phyloP scores from a whole-genome alignment of 306 rosid genomes.

The Ammopiptanthus mongolicus region DNA sequence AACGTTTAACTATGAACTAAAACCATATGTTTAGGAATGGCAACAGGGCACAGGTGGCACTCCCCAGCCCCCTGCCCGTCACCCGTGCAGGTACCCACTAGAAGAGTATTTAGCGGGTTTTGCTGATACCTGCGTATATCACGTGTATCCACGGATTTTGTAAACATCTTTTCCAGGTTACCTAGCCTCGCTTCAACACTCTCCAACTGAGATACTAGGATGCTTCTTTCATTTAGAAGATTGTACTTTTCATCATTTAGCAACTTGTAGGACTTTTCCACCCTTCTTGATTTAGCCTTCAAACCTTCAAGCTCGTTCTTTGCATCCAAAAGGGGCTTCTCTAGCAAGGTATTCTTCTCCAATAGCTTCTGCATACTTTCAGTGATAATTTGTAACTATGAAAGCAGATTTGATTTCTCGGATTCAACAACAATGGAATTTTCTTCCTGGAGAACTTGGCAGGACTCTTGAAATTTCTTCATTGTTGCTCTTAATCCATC shows the following conservation, averaged over 20 bases:
- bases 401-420: constrained; percentile 71
- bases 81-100: too few relatives aligned
- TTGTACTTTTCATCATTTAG: constrained; percentile 65
- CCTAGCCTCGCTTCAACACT: constrained; percentile 64
- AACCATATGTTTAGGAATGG: too few relatives aligned
- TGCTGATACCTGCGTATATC: too few relatives aligned
- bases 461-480: constrained; percentile 60
- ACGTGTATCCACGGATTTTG: too few relatives aligned
- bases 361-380: constrained; percentile 78
- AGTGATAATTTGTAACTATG: constrained; percentile 75
- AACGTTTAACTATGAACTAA: not conserved
- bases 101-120: too few relatives aligned
- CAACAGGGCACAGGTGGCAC: too few relatives aligned
- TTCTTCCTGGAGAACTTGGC: constrained; percentile 71
- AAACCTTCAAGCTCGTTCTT: constrained; percentile 76
- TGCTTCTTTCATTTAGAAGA: constrained; percentile 69
- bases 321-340: constrained; percentile 68
- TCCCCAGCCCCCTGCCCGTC: too few relatives aligned
- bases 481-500: constrained; percentile 46
- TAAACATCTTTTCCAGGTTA: constrained; percentile 65
- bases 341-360: constrained; percentile 75
- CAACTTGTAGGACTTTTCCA: constrained; percentile 71
- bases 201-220: constrained; percentile 57
- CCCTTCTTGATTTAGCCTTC: constrained; percentile 67
- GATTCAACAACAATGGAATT: constrained; percentile 40